Conservation (phyloP, 768 basidiomycete genomes). For the Mycena filopes region DNA sequence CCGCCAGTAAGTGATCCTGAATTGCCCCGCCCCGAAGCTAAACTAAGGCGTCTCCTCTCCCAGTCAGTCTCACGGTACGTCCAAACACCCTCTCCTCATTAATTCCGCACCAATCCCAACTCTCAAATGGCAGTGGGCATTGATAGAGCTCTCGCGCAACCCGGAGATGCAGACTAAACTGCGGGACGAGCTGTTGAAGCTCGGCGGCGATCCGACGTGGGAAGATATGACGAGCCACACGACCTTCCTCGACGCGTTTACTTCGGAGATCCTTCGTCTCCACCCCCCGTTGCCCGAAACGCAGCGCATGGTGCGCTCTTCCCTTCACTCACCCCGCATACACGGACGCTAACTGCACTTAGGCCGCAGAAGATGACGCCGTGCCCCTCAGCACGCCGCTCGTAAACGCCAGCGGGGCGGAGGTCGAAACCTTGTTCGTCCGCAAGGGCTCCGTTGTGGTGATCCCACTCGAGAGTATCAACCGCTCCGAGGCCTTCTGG, state of each 20-base stretch:
- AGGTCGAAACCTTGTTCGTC: constrained; percentile 45
- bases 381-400: constrained; percentile 50
- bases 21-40: background rate
- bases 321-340: background rate
- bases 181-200: constrained; percentile 41
- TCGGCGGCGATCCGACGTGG: constrained; percentile 13
- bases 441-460: constrained; percentile 50
- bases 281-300: constrained; percentile 46
- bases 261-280: constrained; percentile 50
- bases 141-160: constrained; percentile 49
- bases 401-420: constrained; percentile 36
- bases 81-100: too few relatives aligned
- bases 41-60: background rate
- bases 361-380: constrained; percentile 52
- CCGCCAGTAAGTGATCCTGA: background rate
- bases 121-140: constrained; percentile 50
- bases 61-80: constrained; percentile 22
- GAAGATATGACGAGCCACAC: constrained; percentile 22
- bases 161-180: constrained; percentile 43
- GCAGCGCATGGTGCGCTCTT: constrained; percentile 40
- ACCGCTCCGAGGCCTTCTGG: constrained; percentile 52
- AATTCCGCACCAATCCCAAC: too few relatives aligned
- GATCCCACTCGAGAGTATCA: constrained; percentile 51
- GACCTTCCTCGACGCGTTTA: constrained; percentile 54
- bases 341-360: background rate